phyloP scores from a whole-genome alignment of 2,329 filamentous ascomycete genomes.

The Parascedosporium putredinis region DNA sequence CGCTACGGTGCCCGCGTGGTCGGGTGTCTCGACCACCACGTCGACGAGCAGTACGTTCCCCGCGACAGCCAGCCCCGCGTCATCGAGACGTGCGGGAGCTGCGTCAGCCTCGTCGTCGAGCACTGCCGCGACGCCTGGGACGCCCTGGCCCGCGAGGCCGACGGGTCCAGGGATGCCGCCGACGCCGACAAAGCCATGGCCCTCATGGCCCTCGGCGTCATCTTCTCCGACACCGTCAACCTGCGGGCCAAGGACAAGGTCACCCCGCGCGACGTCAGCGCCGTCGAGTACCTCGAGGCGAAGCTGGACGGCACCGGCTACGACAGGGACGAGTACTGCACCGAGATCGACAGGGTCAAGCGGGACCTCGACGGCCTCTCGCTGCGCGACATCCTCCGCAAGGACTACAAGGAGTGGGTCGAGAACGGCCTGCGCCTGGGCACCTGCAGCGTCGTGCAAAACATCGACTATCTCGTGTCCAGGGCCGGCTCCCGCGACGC shows the following conservation, averaged over 20 bases:
- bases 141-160: background rate
- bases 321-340: conserved; percentile 45
- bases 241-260: conserved; percentile 55
- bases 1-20: conserved; percentile 42
- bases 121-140: conserved; percentile 48
- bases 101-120: conserved; percentile 58
- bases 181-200: conserved; percentile 49
- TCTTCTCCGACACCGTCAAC: conserved; percentile 64
- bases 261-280: conserved; percentile 47
- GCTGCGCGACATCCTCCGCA: conserved; percentile 59
- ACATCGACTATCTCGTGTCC: conserved; percentile 47
- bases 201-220: conserved; percentile 55
- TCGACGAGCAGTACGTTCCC: conserved; percentile 52
- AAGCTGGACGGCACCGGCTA: conserved; percentile 18
- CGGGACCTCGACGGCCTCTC: conserved; percentile 51
- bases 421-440: conserved; percentile 49
- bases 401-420: conserved; percentile 78
- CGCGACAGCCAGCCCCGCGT: conserved; percentile 42
- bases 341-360: conserved; percentile 53
- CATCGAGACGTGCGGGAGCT: conserved; percentile 60
- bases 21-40: conserved; percentile 71
- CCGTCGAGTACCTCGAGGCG: conserved; percentile 48
- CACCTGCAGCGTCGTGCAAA: conserved; percentile 54
- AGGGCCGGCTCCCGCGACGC: conserved; percentile 36
- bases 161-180: conserved; percentile 12